These are phyloP conservation scores for Trametes meyenii DNA, from an alignment of 768 basidiomycete genomes.

Conservation along the genomic window DNA sequence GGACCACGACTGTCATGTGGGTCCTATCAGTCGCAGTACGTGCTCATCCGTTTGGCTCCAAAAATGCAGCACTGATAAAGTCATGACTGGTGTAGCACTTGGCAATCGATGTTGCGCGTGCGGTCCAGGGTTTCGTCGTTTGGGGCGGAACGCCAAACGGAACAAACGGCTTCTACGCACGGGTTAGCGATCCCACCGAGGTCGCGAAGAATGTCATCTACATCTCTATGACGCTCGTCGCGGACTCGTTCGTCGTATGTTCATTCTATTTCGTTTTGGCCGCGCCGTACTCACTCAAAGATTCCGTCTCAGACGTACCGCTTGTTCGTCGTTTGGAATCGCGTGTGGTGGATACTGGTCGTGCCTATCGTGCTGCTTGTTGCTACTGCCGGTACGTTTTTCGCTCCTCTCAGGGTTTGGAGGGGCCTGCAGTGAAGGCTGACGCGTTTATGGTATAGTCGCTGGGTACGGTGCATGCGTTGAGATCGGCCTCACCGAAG, in stretches of 20 bases:
- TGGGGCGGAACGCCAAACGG: conserved; percentile 10
- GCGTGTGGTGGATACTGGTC: conserved; percentile 13
- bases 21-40: conserved; percentile 16
- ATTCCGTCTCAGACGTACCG: conserved; percentile 10
- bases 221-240: conserved; percentile 23
- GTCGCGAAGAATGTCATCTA: conserved; percentile 24
- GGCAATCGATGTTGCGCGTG: conserved; percentile 15
- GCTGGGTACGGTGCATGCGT: conserved; percentile 21
- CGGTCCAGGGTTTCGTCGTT: conserved; percentile 14
- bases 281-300: not conserved
- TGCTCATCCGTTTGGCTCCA: not conserved
- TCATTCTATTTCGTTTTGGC: not conserved
- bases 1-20: conserved; percentile 21
- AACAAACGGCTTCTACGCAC: conserved; percentile 9
- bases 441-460: not conserved
- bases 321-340: conserved; percentile 18
- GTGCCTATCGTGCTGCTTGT: conserved; percentile 11
- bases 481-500: conserved; percentile 15
- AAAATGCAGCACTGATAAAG: not conserved
- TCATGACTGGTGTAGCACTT: conserved; percentile 3
- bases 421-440: not conserved
- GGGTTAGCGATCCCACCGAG: conserved; percentile 12
- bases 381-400: conserved; percentile 14
- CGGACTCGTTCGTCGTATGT: conserved; percentile 19
- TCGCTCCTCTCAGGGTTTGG: not conserved